Base-by-base conservation (phyloP, 805 yeast species). In the Candida vaughaniae region DNA sequence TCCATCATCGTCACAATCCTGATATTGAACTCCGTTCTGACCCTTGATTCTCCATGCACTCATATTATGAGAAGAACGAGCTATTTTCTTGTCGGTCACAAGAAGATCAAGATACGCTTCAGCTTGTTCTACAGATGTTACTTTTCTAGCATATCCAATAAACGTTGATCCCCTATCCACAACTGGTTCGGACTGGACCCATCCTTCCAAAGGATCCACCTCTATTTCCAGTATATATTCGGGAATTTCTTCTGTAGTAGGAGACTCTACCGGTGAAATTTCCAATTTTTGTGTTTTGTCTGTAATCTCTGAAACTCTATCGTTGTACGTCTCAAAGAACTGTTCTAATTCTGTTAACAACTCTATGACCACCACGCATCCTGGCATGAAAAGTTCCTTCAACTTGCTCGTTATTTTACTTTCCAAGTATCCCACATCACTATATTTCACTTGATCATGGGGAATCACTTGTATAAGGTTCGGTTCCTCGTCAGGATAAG, bases 1-100 rank as follows among this genome's bases (percentile, higher is more conserved):
- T 3, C 99, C 99, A 55, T 91, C 99, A 57, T 93, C 98, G 53
- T 93, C 97, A 49, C 86, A 89, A 50, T 93, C 97, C 50, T 86
- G 93, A 32, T 71, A 74, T 25, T 73, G 69, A 0, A 78, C 74
- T 0, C 81, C 86, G 14, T 69, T 66, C 1, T 53, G 62, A n/a
- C 71, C 57, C 38, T 70, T 69, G 3, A 93, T 82, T 45, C 98
- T 66, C 83, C 91, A 90, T 0, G 96, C 93, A 11, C 80, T 75
- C 81, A 93, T 93, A 43, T 82, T 82, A 59, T 91, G 98, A 1
- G 74, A 57, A 0, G 96, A 82, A 43, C 74, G 71, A 6, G 79
- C 58, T 11, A 93, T 70, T 56, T 78, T 83, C 25, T 77, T 73
- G 51, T 90, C 95, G 14, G 71, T 62, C 35, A 75, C 71, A 25